phyloP scores from a whole-genome alignment of 257 asterid genomes.

The Voacanga thouarsii region DNA sequence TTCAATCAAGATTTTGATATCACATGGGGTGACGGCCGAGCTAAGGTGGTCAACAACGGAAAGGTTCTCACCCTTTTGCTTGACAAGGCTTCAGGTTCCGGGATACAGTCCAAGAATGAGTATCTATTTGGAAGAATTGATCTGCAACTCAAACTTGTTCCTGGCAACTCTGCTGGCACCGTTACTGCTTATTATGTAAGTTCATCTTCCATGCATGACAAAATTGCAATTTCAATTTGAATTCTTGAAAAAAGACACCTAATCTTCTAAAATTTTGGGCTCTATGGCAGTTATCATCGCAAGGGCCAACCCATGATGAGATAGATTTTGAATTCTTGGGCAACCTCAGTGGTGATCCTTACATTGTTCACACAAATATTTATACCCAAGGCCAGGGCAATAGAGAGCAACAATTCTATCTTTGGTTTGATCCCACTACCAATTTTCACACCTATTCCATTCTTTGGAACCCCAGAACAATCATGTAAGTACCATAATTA shows the following conservation, averaged over 20 bases:
- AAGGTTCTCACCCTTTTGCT: constrained; percentile 20
- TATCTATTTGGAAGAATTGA: constrained; percentile 31
- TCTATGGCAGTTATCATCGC: constrained; percentile 36
- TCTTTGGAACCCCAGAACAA: constrained; percentile 41
- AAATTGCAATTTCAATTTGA: neutral
- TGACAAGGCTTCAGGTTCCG: constrained; percentile 24
- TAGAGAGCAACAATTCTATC: constrained; percentile 44
- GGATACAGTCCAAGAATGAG: constrained; percentile 38
- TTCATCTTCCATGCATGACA: neutral
- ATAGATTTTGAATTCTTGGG: constrained; percentile 55
- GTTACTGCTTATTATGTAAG: constrained; percentile 45
- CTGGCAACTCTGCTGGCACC: constrained; percentile 43
- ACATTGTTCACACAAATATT: constrained; percentile 44
- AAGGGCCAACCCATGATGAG: constrained; percentile 39
- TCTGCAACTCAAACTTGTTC: constrained; percentile 40
- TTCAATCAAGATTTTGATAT: constrained; percentile 34
- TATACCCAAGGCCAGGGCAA: constrained; percentile 37
- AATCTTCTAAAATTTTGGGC: neutral
- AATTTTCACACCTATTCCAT: constrained; percentile 45
- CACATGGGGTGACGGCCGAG: constrained; percentile 37
- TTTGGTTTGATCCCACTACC: constrained; percentile 51
- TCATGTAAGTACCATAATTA: constrained; percentile 28
- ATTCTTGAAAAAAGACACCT: neutral
- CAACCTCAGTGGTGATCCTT: constrained; percentile 34
- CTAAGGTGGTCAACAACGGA: constrained; percentile 27